phyloP scores from a whole-genome alignment of 306 rosid species.

The Prunus kanzakura region DNA sequence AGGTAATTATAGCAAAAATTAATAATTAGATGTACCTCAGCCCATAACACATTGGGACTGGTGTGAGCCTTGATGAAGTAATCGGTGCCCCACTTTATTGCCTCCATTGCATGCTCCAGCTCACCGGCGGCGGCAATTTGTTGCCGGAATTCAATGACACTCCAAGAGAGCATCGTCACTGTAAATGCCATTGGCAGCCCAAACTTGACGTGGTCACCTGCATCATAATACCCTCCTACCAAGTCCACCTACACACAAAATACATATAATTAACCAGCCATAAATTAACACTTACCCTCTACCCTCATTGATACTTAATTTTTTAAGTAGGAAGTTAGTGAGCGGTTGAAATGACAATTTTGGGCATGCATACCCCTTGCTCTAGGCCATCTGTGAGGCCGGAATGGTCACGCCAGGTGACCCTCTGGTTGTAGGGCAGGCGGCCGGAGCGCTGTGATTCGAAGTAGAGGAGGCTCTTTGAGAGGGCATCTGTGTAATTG shows the following conservation, averaged over 20 bases:
- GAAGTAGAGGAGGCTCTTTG: conserved; percentile 85
- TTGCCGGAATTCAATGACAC: conserved; percentile 63
- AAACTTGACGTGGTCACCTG: conserved; percentile 97
- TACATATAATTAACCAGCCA: neutral
- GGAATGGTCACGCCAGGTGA: conserved; percentile 87
- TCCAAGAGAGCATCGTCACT: conserved; percentile 93
- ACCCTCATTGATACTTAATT: too few species aligned
- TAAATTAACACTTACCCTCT: neutral
- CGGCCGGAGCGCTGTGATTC: conserved; percentile 97
- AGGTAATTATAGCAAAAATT: neutral
- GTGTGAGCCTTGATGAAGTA: conserved; percentile 98
- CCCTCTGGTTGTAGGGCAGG: conserved; percentile 89
- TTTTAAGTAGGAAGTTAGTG: too few species aligned
- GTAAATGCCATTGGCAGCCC: conserved; percentile 98
- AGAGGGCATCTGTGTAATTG: conserved; percentile 75
- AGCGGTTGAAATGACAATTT: neutral
- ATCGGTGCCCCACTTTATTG: conserved; percentile 97
- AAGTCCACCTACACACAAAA: conserved; percentile 59
- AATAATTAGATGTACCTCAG: conserved; percentile 52
- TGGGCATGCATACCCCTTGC: conserved; percentile 57
- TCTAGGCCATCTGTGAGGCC: conserved; percentile 97
- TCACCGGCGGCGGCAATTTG: conserved; percentile 79
- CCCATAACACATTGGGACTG: conserved; percentile 85
- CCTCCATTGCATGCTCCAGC: conserved; percentile 73
- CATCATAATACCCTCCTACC: conserved; percentile 97